phyloP scores from a whole-genome alignment of 2,329 filamentous ascomycete genomes.

The Lasiodiplodia citricola region DNA sequence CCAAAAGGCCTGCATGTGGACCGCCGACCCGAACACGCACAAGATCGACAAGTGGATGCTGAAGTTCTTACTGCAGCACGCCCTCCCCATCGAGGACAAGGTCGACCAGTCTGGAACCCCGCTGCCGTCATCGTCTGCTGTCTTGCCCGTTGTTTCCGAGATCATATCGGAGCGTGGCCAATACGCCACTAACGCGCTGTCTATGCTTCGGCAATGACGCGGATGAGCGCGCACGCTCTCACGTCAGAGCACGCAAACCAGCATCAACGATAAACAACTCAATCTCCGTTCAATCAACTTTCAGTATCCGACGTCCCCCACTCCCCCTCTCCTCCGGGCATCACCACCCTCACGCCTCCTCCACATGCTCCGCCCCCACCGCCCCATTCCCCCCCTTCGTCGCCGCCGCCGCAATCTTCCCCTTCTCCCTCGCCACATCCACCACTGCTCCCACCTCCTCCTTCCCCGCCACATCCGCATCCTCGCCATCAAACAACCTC shows the following conservation, averaged over 20 bases:
- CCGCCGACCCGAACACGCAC: conserved; percentile 27
- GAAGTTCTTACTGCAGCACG: conserved; percentile 43
- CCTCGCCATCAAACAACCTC: conserved; percentile 47
- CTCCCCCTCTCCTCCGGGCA: not conserved
- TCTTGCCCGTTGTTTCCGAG: not conserved
- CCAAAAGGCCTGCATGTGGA: conserved; percentile 46
- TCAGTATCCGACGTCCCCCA: too few relatives aligned
- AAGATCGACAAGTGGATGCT: conserved; percentile 38
- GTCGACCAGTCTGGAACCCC: not conserved
- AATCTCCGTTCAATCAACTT: too few relatives aligned
- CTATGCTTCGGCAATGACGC: conserved; percentile 24
- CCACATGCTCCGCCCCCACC: not conserved
- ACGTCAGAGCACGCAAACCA: too few relatives aligned
- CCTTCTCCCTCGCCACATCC: not conserved
- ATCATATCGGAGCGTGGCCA: not conserved
- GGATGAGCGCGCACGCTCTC: too few relatives aligned
- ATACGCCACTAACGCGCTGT: conserved; percentile 29
- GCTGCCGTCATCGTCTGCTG: not conserved
- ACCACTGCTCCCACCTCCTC: conserved; percentile 36
- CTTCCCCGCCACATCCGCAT: conserved; percentile 35
- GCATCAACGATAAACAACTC: too few relatives aligned
- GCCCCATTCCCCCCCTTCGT: conserved; percentile 36
- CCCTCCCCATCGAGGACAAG: conserved; percentile 29
- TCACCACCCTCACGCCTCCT: not conserved
- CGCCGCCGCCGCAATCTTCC: not conserved